These are phyloP conservation scores for Basipetospora chlamydospora DNA, from an alignment of 2,329 filamentous ascomycete genomes.

Conservation along the genomic window DNA sequence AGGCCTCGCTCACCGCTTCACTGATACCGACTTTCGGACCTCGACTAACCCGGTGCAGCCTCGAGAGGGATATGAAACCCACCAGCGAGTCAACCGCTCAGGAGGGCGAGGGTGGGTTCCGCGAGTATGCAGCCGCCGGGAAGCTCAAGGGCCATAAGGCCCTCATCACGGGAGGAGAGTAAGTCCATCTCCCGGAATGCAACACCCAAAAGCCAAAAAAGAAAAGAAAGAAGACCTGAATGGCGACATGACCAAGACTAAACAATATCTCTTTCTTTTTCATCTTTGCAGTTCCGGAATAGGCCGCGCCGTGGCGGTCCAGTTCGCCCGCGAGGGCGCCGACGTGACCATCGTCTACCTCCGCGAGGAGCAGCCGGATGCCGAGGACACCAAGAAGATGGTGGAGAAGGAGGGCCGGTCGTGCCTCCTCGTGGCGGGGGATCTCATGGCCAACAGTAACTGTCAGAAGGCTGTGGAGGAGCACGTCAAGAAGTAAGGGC, in stretches of 20 bases:
- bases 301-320: slow-evolving; percentile 57
- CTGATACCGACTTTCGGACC: neutral
- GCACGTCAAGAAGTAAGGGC: slow-evolving; percentile 30
- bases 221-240: too few relatives aligned
- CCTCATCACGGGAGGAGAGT: slow-evolving; percentile 43
- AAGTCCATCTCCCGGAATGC: slow-evolving; percentile 15
- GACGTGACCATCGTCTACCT: slow-evolving; percentile 61
- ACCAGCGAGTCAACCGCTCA: slow-evolving; percentile 24
- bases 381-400: slow-evolving; percentile 55
- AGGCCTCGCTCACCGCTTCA: neutral
- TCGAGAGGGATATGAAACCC: slow-evolving; percentile 23
- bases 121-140: slow-evolving; percentile 26
- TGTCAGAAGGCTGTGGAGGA: slow-evolving; percentile 55
- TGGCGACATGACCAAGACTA: too few relatives aligned
- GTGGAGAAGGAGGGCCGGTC: slow-evolving; percentile 54
- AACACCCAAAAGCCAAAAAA: too few relatives aligned
- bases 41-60: slow-evolving; percentile 10
- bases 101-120: slow-evolving; percentile 21
- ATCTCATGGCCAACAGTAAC: slow-evolving; percentile 50
- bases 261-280: neutral
- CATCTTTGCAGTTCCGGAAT: slow-evolving; percentile 44
- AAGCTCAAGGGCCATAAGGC: slow-evolving; percentile 36
- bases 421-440: slow-evolving; percentile 48
- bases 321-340: slow-evolving; percentile 72
- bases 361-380: slow-evolving; percentile 62